Base-by-base conservation (phyloP, 371 early-diverging fungal species). In the Blastocladiella emersonii region DNA sequence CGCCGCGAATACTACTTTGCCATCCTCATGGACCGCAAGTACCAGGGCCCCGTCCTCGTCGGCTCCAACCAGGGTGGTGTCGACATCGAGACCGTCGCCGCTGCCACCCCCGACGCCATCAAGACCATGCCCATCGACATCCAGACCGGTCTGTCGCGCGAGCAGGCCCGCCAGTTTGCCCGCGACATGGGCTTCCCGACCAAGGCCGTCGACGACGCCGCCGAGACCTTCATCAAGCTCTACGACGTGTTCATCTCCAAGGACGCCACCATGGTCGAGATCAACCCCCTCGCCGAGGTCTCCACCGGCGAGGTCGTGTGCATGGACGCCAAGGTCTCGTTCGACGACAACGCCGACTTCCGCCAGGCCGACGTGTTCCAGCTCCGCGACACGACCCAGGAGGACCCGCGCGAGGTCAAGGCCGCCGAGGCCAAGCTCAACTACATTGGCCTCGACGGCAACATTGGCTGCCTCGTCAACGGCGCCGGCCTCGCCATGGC, bases 401-500 rank as follows among this genome's bases (percentile, higher is more conserved):
- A 95, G 78, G 98, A 98, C 75, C 78, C 90, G 41, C 92, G 98
- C 77, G 98, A 98, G 79, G 95, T 93, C 60, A 85, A 86, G 68
- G 98, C 98, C 65, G 89, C 92, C 76, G 88, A 98, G 78, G 86
- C 85, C 83, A 85, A 92, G 74, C 85, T 98, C 67, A 96, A 98
- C 88, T 98, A 98, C 85, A 95, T 98, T 84, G 97, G 97, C 66
- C 79, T 98, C 59, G 95, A 98, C 66, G 98, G 98, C 68, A 76
- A 75, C 72, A 85, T 87, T 65, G 87, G 88, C 55, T 87, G 85
- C 71, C 79, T 84, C 66, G 97, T 96, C 70, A 98, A 98, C 77
- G 98, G 98, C 68, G 97, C 98, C 64, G 98, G 98, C 74, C 85
- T 98, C 62, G 98, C 97, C 75, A 98, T 96, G 98, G 91, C 97